These are phyloP conservation scores for Favolaschia claudopus DNA, from an alignment of 768 basidiomycete genomes.

Conservation along the genomic window DNA sequence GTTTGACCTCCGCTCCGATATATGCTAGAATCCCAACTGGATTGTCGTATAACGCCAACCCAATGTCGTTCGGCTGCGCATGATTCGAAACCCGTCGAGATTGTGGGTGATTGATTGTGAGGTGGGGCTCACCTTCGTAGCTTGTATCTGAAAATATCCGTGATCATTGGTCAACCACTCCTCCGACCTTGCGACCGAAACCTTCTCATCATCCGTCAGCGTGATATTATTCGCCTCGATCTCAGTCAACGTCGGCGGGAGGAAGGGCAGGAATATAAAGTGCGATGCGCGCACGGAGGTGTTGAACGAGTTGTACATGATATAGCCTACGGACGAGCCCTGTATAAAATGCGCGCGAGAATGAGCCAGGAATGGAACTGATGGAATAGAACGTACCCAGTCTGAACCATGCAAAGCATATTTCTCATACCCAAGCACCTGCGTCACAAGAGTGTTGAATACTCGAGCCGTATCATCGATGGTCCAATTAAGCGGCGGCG, in stretches of 20 bases:
- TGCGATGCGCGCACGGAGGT: neutral
- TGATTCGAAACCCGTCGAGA: too few species aligned
- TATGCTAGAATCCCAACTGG: slow-evolving; percentile 32
- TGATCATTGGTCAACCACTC: neutral
- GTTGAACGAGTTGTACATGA: slow-evolving; percentile 5
- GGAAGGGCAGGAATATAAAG: slow-evolving; percentile 2
- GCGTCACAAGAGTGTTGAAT: slow-evolving; percentile 34
- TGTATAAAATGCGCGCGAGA: too few species aligned
- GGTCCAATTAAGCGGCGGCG: slow-evolving; percentile 24
- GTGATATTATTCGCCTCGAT: neutral
- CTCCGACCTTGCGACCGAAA: neutral
- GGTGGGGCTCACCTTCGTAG: too few species aligned
- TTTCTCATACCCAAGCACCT: slow-evolving; percentile 30
- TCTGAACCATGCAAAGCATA: slow-evolving; percentile 30
- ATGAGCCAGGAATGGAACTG: too few species aligned
- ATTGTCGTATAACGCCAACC: slow-evolving; percentile 29
- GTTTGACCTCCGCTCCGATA: slow-evolving; percentile 30
- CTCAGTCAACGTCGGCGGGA: neutral
- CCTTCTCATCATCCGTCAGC: too few species aligned
- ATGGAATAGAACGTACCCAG: too few species aligned
- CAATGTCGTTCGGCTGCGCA: slow-evolving; percentile 29
- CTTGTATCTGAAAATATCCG: neutral
- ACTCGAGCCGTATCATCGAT: slow-evolving; percentile 31
- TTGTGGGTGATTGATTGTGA: too few species aligned
- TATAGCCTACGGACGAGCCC: neutral